Conservation (phyloP, 2,329 filamentous ascomycete species). For the Eutypella sp. region DNA sequence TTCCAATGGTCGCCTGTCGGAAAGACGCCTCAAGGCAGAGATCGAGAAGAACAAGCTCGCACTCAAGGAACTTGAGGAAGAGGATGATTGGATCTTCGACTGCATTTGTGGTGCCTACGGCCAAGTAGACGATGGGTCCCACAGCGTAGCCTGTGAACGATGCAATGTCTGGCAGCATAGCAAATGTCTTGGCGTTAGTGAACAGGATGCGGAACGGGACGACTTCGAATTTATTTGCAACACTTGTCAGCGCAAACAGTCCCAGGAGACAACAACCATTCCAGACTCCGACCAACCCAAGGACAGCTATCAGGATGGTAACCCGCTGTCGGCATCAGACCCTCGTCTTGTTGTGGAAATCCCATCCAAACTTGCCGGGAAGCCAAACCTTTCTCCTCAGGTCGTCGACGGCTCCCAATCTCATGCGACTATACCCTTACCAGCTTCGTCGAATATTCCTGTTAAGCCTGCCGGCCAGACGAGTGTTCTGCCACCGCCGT, state of each 20-base stretch:
- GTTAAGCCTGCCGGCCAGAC: slow-evolving; percentile 22
- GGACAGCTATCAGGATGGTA: slow-evolving; percentile 29
- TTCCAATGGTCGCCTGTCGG: slow-evolving; percentile 61
- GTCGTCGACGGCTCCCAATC: slow-evolving; percentile 12
- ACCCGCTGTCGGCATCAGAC: slow-evolving; percentile 5
- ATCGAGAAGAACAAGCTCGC: slow-evolving; percentile 76
- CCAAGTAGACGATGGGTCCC: slow-evolving; percentile 88
- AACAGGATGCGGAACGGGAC: slow-evolving; percentile 73
- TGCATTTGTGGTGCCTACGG: slow-evolving; percentile 89
- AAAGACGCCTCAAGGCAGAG: slow-evolving; percentile 74
- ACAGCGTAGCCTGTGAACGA: slow-evolving; percentile 87
- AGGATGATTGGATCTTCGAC: slow-evolving; percentile 90
- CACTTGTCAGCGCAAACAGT: slow-evolving; percentile 64
- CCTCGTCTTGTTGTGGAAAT: slow-evolving; percentile 15
- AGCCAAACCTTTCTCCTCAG: slow-evolving; percentile 9
- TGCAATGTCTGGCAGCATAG: slow-evolving; percentile 98
- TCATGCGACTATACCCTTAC: slow-evolving; percentile 11
- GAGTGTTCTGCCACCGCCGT: slow-evolving; percentile 19
- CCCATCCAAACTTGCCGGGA: slow-evolving; percentile 9
- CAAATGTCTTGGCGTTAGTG: slow-evolving; percentile 76
- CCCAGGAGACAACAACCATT: slow-evolving; percentile 54
- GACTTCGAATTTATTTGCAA: slow-evolving; percentile 85
- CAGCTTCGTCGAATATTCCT: slow-evolving; percentile 18
- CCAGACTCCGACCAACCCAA: slow-evolving; percentile 53
- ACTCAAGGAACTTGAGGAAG: slow-evolving; percentile 61